Evolutionary conservation across 2,329 filamentous ascomycete species (phyloP), one percentile per base, ranked within the genome.

Genomic region (Diplocarpon mali): DNA sequence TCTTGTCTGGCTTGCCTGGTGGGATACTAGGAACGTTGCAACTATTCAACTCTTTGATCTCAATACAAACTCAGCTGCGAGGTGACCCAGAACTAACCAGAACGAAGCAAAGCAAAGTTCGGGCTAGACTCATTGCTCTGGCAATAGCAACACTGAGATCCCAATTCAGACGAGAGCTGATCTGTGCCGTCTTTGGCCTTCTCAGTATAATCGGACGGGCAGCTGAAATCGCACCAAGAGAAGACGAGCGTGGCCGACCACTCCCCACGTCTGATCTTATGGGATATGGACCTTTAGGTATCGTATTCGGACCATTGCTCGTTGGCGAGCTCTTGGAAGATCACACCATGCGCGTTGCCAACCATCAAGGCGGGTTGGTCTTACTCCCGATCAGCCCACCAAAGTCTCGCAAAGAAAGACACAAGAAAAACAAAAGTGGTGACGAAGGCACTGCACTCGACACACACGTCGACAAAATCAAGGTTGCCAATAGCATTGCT

Each of bases 101-200:
- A 44, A 74, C 72, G 0, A 76, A 74, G 52, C 68, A 75, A 47
- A 72, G 65, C 30, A 75, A 71, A 50, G 62, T 79, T 12, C 70
- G 74, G n/a, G 77, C 78, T 7, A 69, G 76, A n/a, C 67, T 84
- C 3, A 79, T 83, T 49, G 78, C 79, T 1, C 63, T 83, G 29
- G 77, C 77, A 7, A 69, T 84, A 35, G 69, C 69, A 1, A 74
- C 74, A 0, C 63, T 81, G n/a, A 66, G 67, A 44, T 81, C 77
- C 0, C 70, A 70, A 42, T 76, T 75, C 48, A 71, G 76, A 35
- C 68, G 78, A 17, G 76, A 82, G 38, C 64, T 84, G 3, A 78
- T 84, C 35, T 82, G 75, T 49, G 75, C 77, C 5, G 77, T 84
- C 0, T 79, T 84, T 57, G 80, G 79, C 0, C 65, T 84, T 11